Base-by-base conservation (phyloP, 495 filamentous ascomycete genomes). In the Aspergillus steynii region DNA sequence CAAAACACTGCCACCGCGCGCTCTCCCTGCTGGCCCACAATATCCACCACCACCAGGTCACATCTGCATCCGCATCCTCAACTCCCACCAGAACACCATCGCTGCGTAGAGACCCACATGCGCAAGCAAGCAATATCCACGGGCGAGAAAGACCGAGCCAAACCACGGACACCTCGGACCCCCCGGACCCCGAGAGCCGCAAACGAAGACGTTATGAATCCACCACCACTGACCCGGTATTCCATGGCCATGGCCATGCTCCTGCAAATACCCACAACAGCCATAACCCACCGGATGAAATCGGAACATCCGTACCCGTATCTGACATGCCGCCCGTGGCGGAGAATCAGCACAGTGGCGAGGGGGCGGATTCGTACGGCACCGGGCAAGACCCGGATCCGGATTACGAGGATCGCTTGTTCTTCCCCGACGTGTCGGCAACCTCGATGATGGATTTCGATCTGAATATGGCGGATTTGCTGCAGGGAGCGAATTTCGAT, bases 401-500 rank as follows among this genome's bases (percentile, higher is more conserved):
- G 46, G 34, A 64, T 28, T 59, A 69, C 34, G 56, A 59, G 7
- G 47, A 55, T 12, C 37, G 55, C 15, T 29, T 52, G 26, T 60
- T 59, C 29, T 48, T 57, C 5, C 27, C 50, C 14, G 58, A 67
- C 29, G 56, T 55, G 31, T 51, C 56, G 15, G 55, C 53, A 3
- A 53, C 55, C 7, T 58, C 66, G 10, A 61, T 66, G 5, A 61
- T 70, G 12, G 75, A 70, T 37, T 71, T 76, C 45, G 74, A 78
- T 56, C 57, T 77, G 26, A 74, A 76, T 32, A 77, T 78, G 70
- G 70, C 68, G 12, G 73, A 77, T 67, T 53, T 78, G 27, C 59
- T 79, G n/a, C 67, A 75, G 29, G 74, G 69, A 25, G 70, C 66
- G 15, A 70, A 74, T 56, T 73, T 75, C 27, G 72, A 79, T 61